Conservation (phyloP, 2,329 filamentous ascomycete species). For the Xylariaceae sp. region DNA sequence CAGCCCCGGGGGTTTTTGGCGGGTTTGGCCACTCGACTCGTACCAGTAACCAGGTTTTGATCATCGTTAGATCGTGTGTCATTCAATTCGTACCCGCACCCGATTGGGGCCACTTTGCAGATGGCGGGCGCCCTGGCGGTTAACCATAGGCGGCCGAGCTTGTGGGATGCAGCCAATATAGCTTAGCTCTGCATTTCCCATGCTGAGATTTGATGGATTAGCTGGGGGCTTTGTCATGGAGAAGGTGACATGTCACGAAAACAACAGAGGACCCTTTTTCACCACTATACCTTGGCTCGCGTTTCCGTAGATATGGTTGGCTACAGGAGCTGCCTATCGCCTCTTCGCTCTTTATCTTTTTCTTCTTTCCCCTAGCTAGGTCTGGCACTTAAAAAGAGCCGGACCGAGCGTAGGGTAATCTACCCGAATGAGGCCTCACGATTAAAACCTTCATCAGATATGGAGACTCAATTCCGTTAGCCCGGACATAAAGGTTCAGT, state of each 20-base stretch:
- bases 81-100: neutral
- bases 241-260: too few species aligned
- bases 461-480: neutral
- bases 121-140: too few species aligned
- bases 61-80: neutral
- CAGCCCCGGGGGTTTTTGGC: too few species aligned
- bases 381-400: constrained; percentile 12
- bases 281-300: neutral
- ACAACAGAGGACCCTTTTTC: too few species aligned
- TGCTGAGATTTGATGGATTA: too few species aligned
- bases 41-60: neutral
- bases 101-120: too few species aligned
- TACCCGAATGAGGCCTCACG: too few species aligned
- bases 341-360: neutral
- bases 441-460: neutral
- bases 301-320: neutral
- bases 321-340: neutral
- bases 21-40: too few species aligned
- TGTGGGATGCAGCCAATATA: too few species aligned
- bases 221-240: too few species aligned
- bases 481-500: constrained; percentile 19
- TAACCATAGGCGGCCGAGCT: too few species aligned
- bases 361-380: constrained; percentile 1
- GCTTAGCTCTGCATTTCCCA: too few species aligned
- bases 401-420: constrained; percentile 24